Conservation (phyloP, 805 yeast species). For the Wickerhamia fluorescens region DNA sequence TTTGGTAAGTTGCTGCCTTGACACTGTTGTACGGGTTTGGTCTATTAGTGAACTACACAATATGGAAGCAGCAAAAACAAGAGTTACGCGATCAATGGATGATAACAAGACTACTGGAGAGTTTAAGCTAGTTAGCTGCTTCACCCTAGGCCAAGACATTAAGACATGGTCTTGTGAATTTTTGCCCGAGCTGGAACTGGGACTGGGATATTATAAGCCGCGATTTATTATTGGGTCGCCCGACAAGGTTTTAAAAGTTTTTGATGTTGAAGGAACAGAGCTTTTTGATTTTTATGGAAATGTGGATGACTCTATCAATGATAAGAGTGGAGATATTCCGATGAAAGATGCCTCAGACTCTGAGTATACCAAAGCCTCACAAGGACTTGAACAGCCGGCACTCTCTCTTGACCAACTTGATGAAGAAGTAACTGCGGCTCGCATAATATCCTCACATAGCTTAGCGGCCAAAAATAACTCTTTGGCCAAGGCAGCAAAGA, state of each 20-base stretch:
- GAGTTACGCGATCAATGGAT: conserved; percentile 22
- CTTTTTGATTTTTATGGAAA: conserved; percentile 37
- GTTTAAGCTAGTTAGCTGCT: conserved; percentile 24
- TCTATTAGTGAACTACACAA: conserved; percentile 34
- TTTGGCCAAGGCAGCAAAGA: conserved; percentile 4
- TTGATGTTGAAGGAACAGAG: conserved; percentile 31
- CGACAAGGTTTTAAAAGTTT: conserved; percentile 48
- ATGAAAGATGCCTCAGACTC: conserved; percentile 5
- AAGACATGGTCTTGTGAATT: conserved; percentile 56
- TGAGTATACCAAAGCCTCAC: not conserved
- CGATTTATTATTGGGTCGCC: conserved; percentile 70
- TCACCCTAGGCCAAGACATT: conserved; percentile 33
- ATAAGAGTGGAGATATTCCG: conserved; percentile 4
- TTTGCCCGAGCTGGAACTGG: conserved; percentile 41
- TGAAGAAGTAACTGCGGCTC: conserved; percentile 2
- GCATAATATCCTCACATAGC: no score
- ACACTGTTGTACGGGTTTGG: conserved; percentile 66
- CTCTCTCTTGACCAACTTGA: conserved; percentile 1
- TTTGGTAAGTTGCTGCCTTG: conserved; percentile 67
- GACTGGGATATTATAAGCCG: conserved; percentile 21
- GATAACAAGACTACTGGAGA: conserved; percentile 6
- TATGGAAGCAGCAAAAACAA: conserved; percentile 8
- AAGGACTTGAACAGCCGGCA: not conserved
- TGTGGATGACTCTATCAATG: conserved; percentile 17
- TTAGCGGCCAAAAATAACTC: conserved; percentile 1